Base-by-base conservation (phyloP, 306 rosid species). In the Vicia villosa region DNA sequence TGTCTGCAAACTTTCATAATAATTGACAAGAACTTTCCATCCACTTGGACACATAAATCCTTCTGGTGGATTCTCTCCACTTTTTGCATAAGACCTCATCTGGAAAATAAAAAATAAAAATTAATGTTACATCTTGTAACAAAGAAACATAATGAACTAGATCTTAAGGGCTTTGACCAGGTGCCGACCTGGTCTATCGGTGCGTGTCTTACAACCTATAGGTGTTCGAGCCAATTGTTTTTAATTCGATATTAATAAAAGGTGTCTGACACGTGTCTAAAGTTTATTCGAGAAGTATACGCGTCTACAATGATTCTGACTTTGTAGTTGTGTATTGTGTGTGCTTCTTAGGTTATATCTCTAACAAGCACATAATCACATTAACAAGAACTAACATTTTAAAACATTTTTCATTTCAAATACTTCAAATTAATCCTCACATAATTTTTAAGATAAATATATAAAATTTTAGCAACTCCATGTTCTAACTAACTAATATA, bases 41-140 rank as follows among this genome's bases (percentile, higher is more conserved):
- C 99, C 99, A 28, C 84, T 75, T 10, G 97, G 97, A 58, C 97
- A 95, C 99, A 95, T 95, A 61, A 95, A 95, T 37, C 99, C 99
- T 47, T 91, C 92, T 0, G 99, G 99, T 19, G 96, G 99, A 81
- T 81, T 84, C 84, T 95, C 96, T 0, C 99, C 96, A 0, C 70
- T 95, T 81, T 79, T 91, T 3, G 99, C 99, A 73, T 17, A 95
- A 82, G 83, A 80, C 20, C 99, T 81, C 99, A 95, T 95, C 99
- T 95, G 79, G 10, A 55, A 36, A 69, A 24, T 6, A 40, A 20
- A 45, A n/a, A n/a, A 79, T 30, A 36, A n/a, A 70, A 17, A 11
- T 50, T 32, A 13, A 20, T 37, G 51, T 20, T 56, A 21, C 51
- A 51, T 61, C 15, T 10, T 30, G 15, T 8, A 9, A 41, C 26